phyloP scores from a whole-genome alignment of 2,329 filamentous ascomycete genomes.

The Pseudogymnoascus pannorum region DNA sequence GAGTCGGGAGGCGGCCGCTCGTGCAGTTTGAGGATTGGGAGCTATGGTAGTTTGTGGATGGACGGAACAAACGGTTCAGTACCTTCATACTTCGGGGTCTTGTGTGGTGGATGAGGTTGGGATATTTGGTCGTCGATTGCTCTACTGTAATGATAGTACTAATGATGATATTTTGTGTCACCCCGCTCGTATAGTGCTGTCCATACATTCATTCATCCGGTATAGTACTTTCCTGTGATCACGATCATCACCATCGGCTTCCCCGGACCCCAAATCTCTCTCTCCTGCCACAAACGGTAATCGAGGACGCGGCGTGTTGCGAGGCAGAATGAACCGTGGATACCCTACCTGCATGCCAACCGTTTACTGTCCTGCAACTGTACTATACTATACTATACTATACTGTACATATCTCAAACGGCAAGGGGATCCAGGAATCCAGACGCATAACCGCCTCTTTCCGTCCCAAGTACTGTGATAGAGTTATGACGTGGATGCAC shows the following conservation, averaged over 20 bases:
- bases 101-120: not conserved
- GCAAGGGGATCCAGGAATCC: not conserved
- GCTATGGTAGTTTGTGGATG: too few species aligned
- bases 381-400: too few species aligned
- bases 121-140: not conserved
- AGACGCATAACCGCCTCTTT: not conserved
- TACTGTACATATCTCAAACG: not conserved
- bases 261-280: not conserved
- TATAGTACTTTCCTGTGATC: not conserved
- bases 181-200: not conserved
- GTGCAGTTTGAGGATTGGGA: not conserved
- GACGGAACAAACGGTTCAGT: too few species aligned
- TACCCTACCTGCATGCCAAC: too few species aligned
- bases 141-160: not conserved
- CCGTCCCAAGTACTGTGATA: not conserved
- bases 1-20: not conserved
- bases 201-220: too few species aligned
- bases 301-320: not conserved
- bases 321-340: not conserved
- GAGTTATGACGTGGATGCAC: conserved; percentile 2
- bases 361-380: too few species aligned
- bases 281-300: not conserved
- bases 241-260: not conserved
- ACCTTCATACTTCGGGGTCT: not conserved
- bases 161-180: not conserved